These are phyloP conservation scores for Coemansia sp. DNA, from an alignment of 192 early-diverging fungal species.

Conservation along the genomic window DNA sequence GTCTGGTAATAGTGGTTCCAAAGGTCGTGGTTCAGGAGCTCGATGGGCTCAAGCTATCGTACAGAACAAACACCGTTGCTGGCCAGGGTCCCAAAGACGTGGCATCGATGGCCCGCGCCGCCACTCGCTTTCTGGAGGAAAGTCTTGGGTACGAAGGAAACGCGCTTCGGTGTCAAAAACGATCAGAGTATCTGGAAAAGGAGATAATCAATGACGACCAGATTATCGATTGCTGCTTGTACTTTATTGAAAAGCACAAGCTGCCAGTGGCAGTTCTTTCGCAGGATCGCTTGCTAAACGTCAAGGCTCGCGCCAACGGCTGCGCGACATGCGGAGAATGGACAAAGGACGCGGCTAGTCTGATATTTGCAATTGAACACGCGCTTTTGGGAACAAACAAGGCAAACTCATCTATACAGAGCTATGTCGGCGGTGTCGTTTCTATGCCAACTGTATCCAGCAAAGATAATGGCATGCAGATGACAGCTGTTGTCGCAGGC, in stretches of 20 bases:
- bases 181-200: conserved; percentile 34
- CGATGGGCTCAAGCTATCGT: conserved; percentile 29
- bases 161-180: conserved; percentile 35
- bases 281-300: conserved; percentile 32
- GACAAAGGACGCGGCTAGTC: conserved; percentile 7
- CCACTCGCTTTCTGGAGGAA: conserved; percentile 36
- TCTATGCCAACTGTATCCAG: background rate
- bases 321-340: conserved; percentile 41
- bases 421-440: background rate
- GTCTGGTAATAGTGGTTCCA: conserved; percentile 34
- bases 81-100: background rate
- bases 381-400: conserved; percentile 2
- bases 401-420: background rate
- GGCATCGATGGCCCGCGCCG: conserved; percentile 22
- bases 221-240: conserved; percentile 50
- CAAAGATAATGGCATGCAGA: background rate
- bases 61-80: background rate
- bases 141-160: conserved; percentile 21
- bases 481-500: background rate
- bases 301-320: conserved; percentile 41
- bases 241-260: conserved; percentile 26
- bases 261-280: conserved; percentile 43
- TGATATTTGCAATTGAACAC: conserved; percentile 16
- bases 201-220: conserved; percentile 36
- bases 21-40: conserved; percentile 47